Base-by-base conservation (phyloP, 495 filamentous ascomycete genomes). In the Penicillium crystallinum region DNA sequence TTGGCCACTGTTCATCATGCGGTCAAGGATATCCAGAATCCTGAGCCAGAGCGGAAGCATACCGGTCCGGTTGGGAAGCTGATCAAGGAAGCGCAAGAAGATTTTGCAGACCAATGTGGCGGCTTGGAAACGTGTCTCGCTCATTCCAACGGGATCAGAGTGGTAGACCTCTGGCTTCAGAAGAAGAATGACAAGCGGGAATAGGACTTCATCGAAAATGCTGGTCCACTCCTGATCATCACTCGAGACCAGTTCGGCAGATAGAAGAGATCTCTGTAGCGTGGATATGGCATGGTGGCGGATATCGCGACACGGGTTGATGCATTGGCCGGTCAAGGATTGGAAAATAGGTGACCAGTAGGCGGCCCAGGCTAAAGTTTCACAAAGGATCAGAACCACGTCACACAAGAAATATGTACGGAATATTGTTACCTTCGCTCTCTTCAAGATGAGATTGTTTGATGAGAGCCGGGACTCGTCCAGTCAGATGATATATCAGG, bases 291-390 rank as follows among this genome's bases (percentile, higher is more conserved):
- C 87, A 62, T 93, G 82, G 56, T 91, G 86, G 2, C 93, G 83
- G 42, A 99, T 90, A 65, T 95, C 91, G 37, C 93, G 89, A 64
- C 91, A 97, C 6, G 95, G 91, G 62, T 97, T 99, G 54, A 88
- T 86, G 71, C 90, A 96, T 71, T 98, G 93, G 8, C 81, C 81
- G 8, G 88, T 93, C 25, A 97, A 73, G 11, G 89, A 85, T 53
- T 87, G 81, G 72, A 98, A 92, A 29, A 97, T 92, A 19, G 91
- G 95, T 14, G 91, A 85, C 93, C 93, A 99, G 66, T 99, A 99
- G 12, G 95, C 89, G 27, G 89, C 88, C 93, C 93, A 99, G 31
- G 93, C 93, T 90, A 44, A 47, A 49, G 7, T 27, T 27, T 14
- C 5, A 19, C 3, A 17, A 17, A 6, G 17, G 14, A 39, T 72